Conservation (phyloP, 2,329 filamentous ascomycete species). For the Hypoxylon sp. region DNA sequence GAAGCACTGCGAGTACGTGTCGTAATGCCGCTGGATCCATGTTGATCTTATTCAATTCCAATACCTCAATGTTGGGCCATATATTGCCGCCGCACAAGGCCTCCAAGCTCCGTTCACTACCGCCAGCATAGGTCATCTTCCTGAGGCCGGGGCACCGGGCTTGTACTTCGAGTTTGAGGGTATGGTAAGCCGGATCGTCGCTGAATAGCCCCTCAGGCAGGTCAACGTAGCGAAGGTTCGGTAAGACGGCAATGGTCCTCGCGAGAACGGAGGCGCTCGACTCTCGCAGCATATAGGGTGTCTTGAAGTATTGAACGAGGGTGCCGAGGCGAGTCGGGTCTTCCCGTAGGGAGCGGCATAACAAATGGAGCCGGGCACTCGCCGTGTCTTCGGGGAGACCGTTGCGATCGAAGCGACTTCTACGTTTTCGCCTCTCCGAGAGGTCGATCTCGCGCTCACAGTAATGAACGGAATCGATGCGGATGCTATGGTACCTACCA, state of each 20-base stretch:
- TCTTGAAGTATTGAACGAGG: conserved; percentile 83
- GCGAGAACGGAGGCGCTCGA: conserved; percentile 87
- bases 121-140: conserved; percentile 87
- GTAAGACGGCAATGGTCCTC: conserved; percentile 84
- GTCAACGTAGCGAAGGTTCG: conserved; percentile 89
- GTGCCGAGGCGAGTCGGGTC: conserved; percentile 76
- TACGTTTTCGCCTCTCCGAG: conserved; percentile 81
- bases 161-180: conserved; percentile 86
- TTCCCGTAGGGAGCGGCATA: conserved; percentile 86
- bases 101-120: conserved; percentile 83
- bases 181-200: conserved; percentile 80
- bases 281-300: conserved; percentile 95
- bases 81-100: conserved; percentile 73
- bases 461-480: conserved; percentile 95
- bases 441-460: conserved; percentile 88
- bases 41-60: conserved; percentile 77
- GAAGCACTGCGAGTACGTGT: conserved; percentile 76
- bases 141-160: conserved; percentile 84
- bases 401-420: conserved; percentile 79
- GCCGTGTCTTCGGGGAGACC: conserved; percentile 85
- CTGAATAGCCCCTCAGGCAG: conserved; percentile 88
- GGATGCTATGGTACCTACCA: conserved; percentile 84
- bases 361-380: conserved; percentile 78
- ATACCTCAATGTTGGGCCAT: conserved; percentile 79
- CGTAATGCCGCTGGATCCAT: conserved; percentile 79